Conservation (phyloP, 2,329 filamentous ascomycete genomes). For the Ceratocystis eucalypticola region DNA sequence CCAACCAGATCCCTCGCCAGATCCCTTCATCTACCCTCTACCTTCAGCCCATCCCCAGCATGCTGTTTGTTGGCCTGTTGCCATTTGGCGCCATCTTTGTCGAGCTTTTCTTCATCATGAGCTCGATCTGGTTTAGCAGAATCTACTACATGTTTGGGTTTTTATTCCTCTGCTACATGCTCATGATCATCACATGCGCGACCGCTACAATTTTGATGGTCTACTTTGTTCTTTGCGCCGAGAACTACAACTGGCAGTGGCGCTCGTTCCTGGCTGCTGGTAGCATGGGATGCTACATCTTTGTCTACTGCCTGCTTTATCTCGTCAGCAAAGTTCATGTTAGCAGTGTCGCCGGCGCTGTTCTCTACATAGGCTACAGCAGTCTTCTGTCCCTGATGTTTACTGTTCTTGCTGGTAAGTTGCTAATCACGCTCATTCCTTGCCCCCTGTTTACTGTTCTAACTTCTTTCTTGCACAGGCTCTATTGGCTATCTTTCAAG, state of each 20-base stretch:
- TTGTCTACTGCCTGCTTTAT: conserved; percentile 80
- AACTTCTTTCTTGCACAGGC: conserved; percentile 38
- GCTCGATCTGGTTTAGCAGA: conserved; percentile 93
- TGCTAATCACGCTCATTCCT: background rate
- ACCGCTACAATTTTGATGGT: conserved; percentile 87
- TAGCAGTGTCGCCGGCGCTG: conserved; percentile 68
- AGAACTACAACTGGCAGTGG: conserved; percentile 99
- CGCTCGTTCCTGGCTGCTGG: conserved; percentile 83
- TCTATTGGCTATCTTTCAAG: conserved; percentile 92
- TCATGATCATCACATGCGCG: conserved; percentile 93
- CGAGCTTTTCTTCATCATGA: conserved; percentile 99
- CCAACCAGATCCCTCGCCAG: conserved; percentile 95
- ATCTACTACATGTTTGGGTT: conserved; percentile 99
- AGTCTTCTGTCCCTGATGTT: conserved; percentile 79
- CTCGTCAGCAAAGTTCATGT: conserved; percentile 81
- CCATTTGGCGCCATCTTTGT: conserved; percentile 97
- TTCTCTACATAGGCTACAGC: conserved; percentile 90
- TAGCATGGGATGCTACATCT: conserved; percentile 82
- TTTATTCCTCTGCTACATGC: conserved; percentile 89
- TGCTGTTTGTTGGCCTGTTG: conserved; percentile 80
- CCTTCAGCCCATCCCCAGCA: conserved; percentile 73
- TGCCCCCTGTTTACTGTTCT: background rate
- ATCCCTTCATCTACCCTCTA: conserved; percentile 77
- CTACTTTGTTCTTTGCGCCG: conserved; percentile 88
- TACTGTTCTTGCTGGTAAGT: conserved; percentile 84